Base-by-base conservation (phyloP, 805 yeast species). In the Yarrowia sp. region DNA sequence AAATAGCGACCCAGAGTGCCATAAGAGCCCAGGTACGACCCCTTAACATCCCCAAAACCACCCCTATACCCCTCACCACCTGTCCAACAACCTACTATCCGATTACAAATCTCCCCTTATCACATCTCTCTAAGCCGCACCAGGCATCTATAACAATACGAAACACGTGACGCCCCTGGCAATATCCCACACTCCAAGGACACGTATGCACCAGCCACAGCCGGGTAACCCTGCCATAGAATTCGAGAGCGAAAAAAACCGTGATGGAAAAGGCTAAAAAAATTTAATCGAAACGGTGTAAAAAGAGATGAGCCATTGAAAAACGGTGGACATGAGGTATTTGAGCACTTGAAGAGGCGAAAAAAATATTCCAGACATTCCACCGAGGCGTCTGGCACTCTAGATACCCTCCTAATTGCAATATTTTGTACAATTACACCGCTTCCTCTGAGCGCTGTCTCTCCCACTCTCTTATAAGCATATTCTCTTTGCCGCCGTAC, bases 141-240 rank as follows among this genome's bases (percentile, higher is more conserved):
- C 38, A 35, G 13, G 28, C 28, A 35, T 10, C 38, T 35, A 35
- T 8, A 35, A 35, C 13, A 35, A 35, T 11, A 10, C 36, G 10
- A 15, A 31, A 47, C 53, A 47, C 57, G 57, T 50, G 57, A 50
- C 32, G 32, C 17, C 11, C 11, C 18, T 8, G 57, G 31, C 32
- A 22, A 22, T 22, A 22, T 17, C 41, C 14, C 51, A 15, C 9
- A 11, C 9, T 10, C 31, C 57, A 36, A 50, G 57, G 57, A 50
- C 57, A 50, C 57, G 57, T 50, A n/a, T 18, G 7, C 57, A 13
- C 42, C 32, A 28, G 28, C 57, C 42, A 50, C 57, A 11, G 42
- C 57, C 28, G 57, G 57, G 57, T 50, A 50, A 50, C 17, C 15
- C 32, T 38, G 8, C 8, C 18, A 17, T 15, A 11, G 13, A 17